Percentiles rank a stretch among this genome's conserved stretches.
These are phyloP conservation scores for Straminergon stramineum DNA, from an alignment of 225 moss, liverwort and hornwort genomes.

Conservation along the genomic window DNA sequence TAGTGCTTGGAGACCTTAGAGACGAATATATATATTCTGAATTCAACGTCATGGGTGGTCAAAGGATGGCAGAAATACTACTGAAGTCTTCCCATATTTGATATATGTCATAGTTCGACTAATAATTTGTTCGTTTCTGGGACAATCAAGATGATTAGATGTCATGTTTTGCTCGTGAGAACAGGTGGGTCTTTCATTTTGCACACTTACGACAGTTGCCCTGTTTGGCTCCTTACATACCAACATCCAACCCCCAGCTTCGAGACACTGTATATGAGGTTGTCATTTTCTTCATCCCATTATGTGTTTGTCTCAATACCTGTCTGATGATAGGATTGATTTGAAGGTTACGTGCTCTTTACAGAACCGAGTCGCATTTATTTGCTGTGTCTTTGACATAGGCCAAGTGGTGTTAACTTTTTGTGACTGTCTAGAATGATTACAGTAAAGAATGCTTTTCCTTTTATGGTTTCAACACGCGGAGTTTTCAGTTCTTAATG, in stretches of 20 bases:
- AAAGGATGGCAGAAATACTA: background rate
- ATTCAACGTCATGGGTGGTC: background rate
- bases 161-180: background rate
- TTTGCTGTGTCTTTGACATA: background rate
- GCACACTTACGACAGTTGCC: conserved; percentile 95
- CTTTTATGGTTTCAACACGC: background rate
- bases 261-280: conserved; percentile 98
- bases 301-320: background rate
- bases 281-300: background rate
- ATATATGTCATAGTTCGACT: background rate
- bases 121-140: background rate
- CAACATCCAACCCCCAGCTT: conserved; percentile 79
- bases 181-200: conserved; percentile 99
- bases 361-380: background rate
- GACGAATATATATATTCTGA: background rate
- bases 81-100: background rate
- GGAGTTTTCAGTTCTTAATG: background rate
- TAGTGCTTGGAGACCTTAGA: background rate
- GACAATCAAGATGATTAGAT: background rate
- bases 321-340: background rate
- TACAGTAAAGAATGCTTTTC: background rate
- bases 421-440: background rate
- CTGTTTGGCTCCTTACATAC: conserved; percentile 84
- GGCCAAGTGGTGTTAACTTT: background rate
- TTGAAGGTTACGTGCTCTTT: background rate